Conservation (phyloP, 2,329 filamentous ascomycete genomes). For the Stachybotrys elegans region DNA sequence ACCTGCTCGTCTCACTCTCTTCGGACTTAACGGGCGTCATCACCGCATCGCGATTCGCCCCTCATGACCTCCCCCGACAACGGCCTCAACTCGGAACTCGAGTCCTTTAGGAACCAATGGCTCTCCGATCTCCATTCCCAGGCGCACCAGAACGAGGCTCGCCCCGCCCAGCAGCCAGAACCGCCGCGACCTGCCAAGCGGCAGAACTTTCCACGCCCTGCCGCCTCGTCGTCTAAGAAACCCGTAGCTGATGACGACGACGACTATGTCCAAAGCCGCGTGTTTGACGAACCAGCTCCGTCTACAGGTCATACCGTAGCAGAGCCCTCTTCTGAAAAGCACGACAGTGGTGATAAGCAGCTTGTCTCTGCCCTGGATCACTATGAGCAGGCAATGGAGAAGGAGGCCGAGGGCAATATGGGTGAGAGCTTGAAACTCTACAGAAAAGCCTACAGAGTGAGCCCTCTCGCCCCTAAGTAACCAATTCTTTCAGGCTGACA, state of each 20-base stretch:
- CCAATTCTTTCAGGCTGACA: slow-evolving; percentile 8
- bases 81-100: slow-evolving; percentile 62
- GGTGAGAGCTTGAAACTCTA: slow-evolving; percentile 88
- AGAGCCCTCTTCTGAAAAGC: slow-evolving; percentile 2
- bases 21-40: slow-evolving; percentile 4
- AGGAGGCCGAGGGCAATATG: slow-evolving; percentile 76
- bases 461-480: no score
- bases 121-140: slow-evolving; percentile 66
- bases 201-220: slow-evolving; percentile 4
- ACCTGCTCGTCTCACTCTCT: not conserved
- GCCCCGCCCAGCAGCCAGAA: slow-evolving; percentile 2
- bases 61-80: slow-evolving; percentile 11
- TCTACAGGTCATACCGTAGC: slow-evolving; percentile 10
- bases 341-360: slow-evolving; percentile 28
- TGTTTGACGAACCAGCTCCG: slow-evolving; percentile 24
- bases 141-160: slow-evolving; percentile 3
- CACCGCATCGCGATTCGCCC: not conserved
- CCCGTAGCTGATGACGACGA: slow-evolving; percentile 17
- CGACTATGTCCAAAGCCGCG: slow-evolving; percentile 21
- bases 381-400: slow-evolving; percentile 87
- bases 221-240: slow-evolving; percentile 4
- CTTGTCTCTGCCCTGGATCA: slow-evolving; percentile 81
- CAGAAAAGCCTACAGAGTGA: slow-evolving; percentile 79
- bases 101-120: slow-evolving; percentile 83
- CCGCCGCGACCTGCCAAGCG: slow-evolving; percentile 2